Percentiles rank a stretch among this genome's conserved stretches.
Conservation (phyloP, 192 early-diverging fungal species). For the Podila epigama region DNA sequence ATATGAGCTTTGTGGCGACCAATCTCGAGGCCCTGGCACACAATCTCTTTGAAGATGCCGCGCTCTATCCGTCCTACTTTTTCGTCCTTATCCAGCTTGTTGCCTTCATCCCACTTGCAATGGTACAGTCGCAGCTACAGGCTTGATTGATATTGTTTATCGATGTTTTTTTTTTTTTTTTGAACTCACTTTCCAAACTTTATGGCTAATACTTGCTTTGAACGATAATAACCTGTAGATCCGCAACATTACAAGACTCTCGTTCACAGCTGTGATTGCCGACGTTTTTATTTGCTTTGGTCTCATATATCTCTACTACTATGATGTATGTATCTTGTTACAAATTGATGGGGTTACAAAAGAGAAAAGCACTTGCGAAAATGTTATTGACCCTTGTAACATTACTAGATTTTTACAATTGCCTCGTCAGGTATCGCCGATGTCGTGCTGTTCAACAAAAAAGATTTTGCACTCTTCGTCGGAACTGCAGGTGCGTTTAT, state of each 20-base stretch:
- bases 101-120: slow-evolving; percentile 59
- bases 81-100: slow-evolving; percentile 57
- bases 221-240: slow-evolving; percentile 52
- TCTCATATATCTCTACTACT: slow-evolving; percentile 83
- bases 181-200: slow-evolving; percentile 39
- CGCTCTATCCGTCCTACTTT: slow-evolving; percentile 36
- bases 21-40: slow-evolving; percentile 55
- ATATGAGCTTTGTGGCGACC: slow-evolving; percentile 71
- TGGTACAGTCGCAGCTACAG: slow-evolving; percentile 24
- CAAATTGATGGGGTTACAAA: not conserved
- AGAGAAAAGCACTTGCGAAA: not conserved
- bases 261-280: slow-evolving; percentile 85
- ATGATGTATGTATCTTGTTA: slow-evolving; percentile 56
- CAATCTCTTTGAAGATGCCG: slow-evolving; percentile 11
- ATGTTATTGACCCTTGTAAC: not conserved
- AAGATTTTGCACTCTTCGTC: slow-evolving; percentile 87
- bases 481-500: slow-evolving; percentile 92
- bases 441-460: slow-evolving; percentile 78
- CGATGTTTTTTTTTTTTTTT: not conserved
- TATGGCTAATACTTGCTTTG: slow-evolving; percentile 56
- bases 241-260: slow-evolving; percentile 89
- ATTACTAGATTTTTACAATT: slow-evolving; percentile 63
- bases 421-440: slow-evolving; percentile 71
- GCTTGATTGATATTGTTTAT: no score
- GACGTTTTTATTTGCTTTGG: slow-evolving; percentile 94